Evolutionary conservation across 2,329 filamentous ascomycete species (phyloP).

Genomic region (Sphaerostilbella broomeana): DNA sequence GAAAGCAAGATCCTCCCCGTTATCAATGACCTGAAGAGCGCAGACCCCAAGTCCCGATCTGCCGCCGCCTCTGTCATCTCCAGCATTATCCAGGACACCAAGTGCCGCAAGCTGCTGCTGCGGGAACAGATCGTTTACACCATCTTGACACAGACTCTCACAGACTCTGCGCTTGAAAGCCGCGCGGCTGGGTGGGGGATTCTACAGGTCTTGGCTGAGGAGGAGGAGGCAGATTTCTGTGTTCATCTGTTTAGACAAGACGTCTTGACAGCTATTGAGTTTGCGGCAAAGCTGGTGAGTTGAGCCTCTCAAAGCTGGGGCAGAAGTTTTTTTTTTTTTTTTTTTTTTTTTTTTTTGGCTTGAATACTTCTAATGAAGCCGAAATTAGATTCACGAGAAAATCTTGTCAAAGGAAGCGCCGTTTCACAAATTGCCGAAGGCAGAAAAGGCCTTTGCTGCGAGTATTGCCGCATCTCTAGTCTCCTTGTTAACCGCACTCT

Average conservation of each 20-base stretch:
- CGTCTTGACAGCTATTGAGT: slow-evolving; percentile 53
- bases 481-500: slow-evolving; percentile 46
- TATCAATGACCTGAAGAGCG: slow-evolving; percentile 52
- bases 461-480: slow-evolving; percentile 49
- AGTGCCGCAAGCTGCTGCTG: slow-evolving; percentile 58
- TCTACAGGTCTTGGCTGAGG: slow-evolving; percentile 51
- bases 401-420: slow-evolving; percentile 34
- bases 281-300: slow-evolving; percentile 47
- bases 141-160: slow-evolving; percentile 57
- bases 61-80: slow-evolving; percentile 53
- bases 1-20: slow-evolving; percentile 58
- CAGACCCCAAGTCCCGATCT: slow-evolving; percentile 53
- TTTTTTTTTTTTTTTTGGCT: too few species aligned
- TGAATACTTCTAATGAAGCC: too few species aligned
- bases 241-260: slow-evolving; percentile 58
- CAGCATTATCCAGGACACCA: slow-evolving; percentile 55
- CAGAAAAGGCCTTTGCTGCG: slow-evolving; percentile 48
- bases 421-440: slow-evolving; percentile 44
- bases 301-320: too few species aligned
- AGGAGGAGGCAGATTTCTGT: slow-evolving; percentile 62
- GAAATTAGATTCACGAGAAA: slow-evolving; percentile 36
- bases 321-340: too few species aligned
- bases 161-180: slow-evolving; percentile 56
- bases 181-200: slow-evolving; percentile 63
- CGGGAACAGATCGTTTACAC: slow-evolving; percentile 60